These are phyloP conservation scores for Mycena haematopus DNA, from an alignment of 768 basidiomycete genomes.

Conservation along the genomic window DNA sequence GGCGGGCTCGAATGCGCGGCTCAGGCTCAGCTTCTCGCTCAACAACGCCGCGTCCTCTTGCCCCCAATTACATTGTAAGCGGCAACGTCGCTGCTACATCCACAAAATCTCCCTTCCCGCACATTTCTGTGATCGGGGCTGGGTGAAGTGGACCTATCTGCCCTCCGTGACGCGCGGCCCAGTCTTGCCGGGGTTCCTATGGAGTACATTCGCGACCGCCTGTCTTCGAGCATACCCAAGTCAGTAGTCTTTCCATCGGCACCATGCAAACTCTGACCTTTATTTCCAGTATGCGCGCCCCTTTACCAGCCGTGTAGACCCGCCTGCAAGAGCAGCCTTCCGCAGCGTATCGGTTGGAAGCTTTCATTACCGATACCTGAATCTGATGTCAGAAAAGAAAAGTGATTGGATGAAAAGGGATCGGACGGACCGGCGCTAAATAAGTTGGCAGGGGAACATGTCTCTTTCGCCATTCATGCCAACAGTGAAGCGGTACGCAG, in stretches of 20 bases:
- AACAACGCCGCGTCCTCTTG: conserved; percentile 21
- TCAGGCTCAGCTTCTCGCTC: conserved; percentile 12
- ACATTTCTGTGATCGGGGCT: conserved; percentile 31
- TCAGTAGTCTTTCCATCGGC: conserved; percentile 19
- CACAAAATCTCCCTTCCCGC: conserved; percentile 27
- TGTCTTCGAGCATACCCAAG: conserved; percentile 22
- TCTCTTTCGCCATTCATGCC: conserved; percentile 35
- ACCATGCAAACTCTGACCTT: conserved; percentile 8
- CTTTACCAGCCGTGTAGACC: conserved; percentile 17
- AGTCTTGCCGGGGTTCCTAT: conserved; percentile 27
- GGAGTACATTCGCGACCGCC: conserved; percentile 31
- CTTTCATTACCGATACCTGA: conserved; percentile 32
- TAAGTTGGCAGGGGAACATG: conserved; percentile 29
- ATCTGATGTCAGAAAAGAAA: not conserved
- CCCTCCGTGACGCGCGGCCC: conserved; percentile 24
- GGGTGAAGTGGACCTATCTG: conserved; percentile 24
- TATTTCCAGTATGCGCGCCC: conserved; percentile 29
- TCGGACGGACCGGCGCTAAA: conserved; percentile 28
- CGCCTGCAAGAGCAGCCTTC: conserved; percentile 3
- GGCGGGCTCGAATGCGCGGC: conserved; percentile 17
- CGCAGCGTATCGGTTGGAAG: conserved; percentile 31
- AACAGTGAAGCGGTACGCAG: conserved; percentile 36
- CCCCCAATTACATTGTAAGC: conserved; percentile 13
- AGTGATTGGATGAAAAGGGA: not conserved
- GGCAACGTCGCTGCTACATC: conserved; percentile 6